A percentile compares a stretch with the other conserved stretches of the same genome.
Conservation (phyloP, 257 asterid genomes). For the Osmanthus fragrans region DNA sequence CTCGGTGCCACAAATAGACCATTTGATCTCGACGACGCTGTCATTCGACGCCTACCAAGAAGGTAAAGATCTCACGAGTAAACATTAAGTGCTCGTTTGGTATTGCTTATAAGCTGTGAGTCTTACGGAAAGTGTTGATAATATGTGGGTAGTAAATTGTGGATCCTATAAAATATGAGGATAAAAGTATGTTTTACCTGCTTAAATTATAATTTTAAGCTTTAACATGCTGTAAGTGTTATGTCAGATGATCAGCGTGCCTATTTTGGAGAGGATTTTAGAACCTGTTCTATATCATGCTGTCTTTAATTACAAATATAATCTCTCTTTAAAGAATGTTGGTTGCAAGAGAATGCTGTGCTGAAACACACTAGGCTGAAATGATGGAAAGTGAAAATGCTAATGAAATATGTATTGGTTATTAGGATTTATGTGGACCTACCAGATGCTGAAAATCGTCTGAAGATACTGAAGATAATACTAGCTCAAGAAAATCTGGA, state of each 20-base stretch:
- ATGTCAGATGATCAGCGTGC: neutral
- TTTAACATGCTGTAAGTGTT: too few relatives aligned
- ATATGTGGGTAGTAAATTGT: too few relatives aligned
- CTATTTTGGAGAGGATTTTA: neutral
- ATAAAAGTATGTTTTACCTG: too few relatives aligned
- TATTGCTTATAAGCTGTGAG: neutral
- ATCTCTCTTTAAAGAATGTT: neutral
- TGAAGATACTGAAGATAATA: conserved; percentile 79
- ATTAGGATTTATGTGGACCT: conserved; percentile 89
- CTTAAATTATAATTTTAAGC: too few relatives aligned
- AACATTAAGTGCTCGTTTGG: neutral
- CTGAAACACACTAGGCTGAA: neutral
- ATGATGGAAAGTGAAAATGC: conserved; percentile 2
- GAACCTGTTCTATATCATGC: neutral
- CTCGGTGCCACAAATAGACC: conserved; percentile 99
- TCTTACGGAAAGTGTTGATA: too few relatives aligned
- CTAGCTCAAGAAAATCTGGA: conserved; percentile 79
- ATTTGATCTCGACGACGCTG: conserved; percentile 99
- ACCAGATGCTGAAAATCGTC: conserved; percentile 93
- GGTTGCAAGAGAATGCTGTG: neutral
- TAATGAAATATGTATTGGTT: conserved; percentile 25
- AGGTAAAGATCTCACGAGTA: conserved; percentile 44
- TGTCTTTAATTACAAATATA: neutral
- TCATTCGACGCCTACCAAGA: conserved; percentile 95
- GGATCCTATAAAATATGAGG: too few relatives aligned